Conservation (phyloP, 2,329 filamentous ascomycete genomes). For the Capronia americana region DNA sequence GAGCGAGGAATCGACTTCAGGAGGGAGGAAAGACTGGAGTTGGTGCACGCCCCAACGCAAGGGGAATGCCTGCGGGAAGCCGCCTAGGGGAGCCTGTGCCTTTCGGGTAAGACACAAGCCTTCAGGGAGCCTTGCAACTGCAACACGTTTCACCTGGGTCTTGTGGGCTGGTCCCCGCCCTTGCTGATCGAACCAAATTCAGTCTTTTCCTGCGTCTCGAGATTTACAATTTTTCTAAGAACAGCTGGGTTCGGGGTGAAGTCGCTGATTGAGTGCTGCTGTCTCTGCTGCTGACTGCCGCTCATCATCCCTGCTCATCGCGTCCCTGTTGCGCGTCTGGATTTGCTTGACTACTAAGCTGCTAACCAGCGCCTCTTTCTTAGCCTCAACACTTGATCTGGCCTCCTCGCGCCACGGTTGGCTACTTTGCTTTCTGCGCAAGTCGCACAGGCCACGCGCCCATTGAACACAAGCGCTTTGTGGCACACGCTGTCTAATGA, state of each 20-base stretch:
- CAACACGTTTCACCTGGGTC: constrained; percentile 31
- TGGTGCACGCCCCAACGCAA: neutral
- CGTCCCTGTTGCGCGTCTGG: constrained; percentile 12
- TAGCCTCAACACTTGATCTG: constrained; percentile 2
- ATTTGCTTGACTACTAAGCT: constrained; percentile 11
- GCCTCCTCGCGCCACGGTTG: constrained; percentile 16
- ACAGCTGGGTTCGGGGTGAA: neutral
- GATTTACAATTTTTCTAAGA: constrained; percentile 27
- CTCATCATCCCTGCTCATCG: constrained; percentile 11
- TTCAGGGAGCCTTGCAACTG: constrained; percentile 18
- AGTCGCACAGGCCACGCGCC: constrained; percentile 31
- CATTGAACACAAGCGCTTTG: constrained; percentile 25
- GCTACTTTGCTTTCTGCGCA: constrained; percentile 1
- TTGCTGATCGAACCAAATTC: constrained; percentile 14
- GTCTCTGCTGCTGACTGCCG: constrained; percentile 2
- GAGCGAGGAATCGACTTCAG: constrained; percentile 26
- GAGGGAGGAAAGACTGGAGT: constrained; percentile 23
- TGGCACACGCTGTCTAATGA: constrained; percentile 23
- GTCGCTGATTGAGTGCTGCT: neutral
- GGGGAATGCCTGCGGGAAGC: constrained; percentile 11
- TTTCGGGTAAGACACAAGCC: constrained; percentile 11
- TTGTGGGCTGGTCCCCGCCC: constrained; percentile 11
- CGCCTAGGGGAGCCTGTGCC: constrained; percentile 8
- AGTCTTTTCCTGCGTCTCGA: constrained; percentile 26
- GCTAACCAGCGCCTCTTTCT: constrained; percentile 15